Evolutionary conservation across 805 yeast genomes (phyloP), one percentile per base, ranked within the genome.

Genomic region (Candida tammaniensis): DNA sequence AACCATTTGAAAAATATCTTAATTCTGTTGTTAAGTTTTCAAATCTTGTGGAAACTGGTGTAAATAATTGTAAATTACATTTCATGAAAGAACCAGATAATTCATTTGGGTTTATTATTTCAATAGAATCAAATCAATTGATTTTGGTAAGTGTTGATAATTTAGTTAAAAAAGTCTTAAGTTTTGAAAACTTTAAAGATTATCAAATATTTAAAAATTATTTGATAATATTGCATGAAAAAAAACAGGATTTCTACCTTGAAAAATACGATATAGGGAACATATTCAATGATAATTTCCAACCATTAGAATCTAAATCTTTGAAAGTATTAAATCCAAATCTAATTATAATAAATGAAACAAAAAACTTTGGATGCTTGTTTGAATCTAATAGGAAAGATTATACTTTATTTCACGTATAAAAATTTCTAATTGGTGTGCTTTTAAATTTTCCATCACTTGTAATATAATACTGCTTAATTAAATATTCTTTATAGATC

Each of bases 381-480:
- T 40, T 73, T 22, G 76, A 71, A 41, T 42, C 50, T 7, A 48
- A 63, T 17, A 64, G 52, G 31, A 67, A 61, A 40, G 57, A 63
- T 33, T 72, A 70, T 43, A 42, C n/a, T n/a, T n/a, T n/a, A n/a
- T n/a, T n/a, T n/a, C n/a, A n/a, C n/a, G n/a, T n/a, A 15, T 27
- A 27, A 17, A 27, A 27, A 13, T 27, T 38, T 30, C 8, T 36
- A 40, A 29, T 15, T 17, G 8, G 12, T 9, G 18, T 19, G 17
- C n/a, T 29, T 10, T 29, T 13, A 18, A 7, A 29, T 8, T 12
- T 25, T 6, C 12, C 24, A 20, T 18, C 25, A n/a, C n/a, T n/a
- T 17, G 51, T 56, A 10, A 42, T 32, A 40, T 49, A 59, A 35
- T 51, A 64, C 39, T 65, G 70, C 20, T 46, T 43, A 32, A 46